phyloP scores from a whole-genome alignment of 75 land plant species.

The Pinus tabuliformis region DNA sequence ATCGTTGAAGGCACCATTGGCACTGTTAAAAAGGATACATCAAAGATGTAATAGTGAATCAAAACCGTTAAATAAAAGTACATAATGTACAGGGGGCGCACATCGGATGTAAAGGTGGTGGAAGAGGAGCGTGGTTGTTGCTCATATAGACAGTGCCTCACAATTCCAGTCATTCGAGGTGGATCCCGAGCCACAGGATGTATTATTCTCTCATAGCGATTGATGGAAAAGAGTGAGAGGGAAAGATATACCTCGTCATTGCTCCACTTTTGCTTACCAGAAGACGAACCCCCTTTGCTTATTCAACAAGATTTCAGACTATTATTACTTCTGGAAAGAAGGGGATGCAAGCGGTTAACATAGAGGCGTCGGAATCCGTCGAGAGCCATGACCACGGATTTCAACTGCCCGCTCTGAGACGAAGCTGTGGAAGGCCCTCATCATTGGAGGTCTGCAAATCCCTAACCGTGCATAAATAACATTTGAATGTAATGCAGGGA shows the following conservation, averaged over 20 bases:
- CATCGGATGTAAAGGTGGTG: not conserved
- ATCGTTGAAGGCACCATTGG: too few relatives aligned
- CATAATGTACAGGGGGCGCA: not conserved
- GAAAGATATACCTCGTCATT: constrained; percentile 19
- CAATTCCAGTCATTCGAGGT: too few relatives aligned
- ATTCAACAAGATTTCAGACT: too few relatives aligned
- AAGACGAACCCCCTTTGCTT: not conserved
- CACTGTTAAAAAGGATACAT: too few relatives aligned
- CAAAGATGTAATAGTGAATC: too few relatives aligned
- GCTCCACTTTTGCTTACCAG: not conserved
- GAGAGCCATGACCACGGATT: constrained; percentile 21
- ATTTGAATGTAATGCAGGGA: too few relatives aligned
- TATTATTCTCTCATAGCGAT: constrained; percentile 14
- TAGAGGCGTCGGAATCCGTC: constrained; percentile 18
- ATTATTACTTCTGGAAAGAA: not conserved
- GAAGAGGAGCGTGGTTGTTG: too few relatives aligned
- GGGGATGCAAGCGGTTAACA: constrained; percentile 10
- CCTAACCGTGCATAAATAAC: too few relatives aligned
- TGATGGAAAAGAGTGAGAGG: constrained; percentile 20
- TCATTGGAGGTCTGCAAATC: constrained; percentile 11
- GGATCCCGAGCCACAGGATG: too few relatives aligned
- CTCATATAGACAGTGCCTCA: too few relatives aligned
- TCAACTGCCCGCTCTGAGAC: too few relatives aligned
- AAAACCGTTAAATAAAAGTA: too few relatives aligned
- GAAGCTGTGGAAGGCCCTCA: constrained; percentile 3